Evolutionary conservation across 1,284 basidiomycete genomes (phyloP), one percentile per base, ranked within the genome.

Genomic region (Ganoderma resinaceum): DNA sequence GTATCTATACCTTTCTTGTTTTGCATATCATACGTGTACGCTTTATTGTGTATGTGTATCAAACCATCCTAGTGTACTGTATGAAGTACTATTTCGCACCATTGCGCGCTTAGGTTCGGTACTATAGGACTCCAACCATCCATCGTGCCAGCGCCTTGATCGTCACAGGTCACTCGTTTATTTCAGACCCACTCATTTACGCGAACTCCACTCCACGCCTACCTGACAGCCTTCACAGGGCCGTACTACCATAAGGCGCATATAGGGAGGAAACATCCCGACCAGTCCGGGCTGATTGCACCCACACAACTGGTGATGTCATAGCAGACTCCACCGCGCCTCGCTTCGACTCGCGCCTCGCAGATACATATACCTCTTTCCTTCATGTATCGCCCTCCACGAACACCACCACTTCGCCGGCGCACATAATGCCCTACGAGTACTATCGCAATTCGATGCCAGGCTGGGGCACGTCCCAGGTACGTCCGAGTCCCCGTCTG

Each of bases 381-480:
- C 31, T 9, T 31, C 31, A 37, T 20, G 33, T 4, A 31, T 20
- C 55, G 3, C 16, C 31, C 18, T 7, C 33, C 20, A n/a, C 18
- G 20, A 18, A 2, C 29, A 57, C 55, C 55, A n/a, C 3, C 31
- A 58, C 31, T 31, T 11, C n/a, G n/a, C n/a, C n/a, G n/a, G n/a
- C 11, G 23, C 33, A 12, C 35, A 29, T 23, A 9, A 76, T 75
- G 75, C 68, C 74, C 0, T 73, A 75, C 67, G 58, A 70, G 23
- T 73, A 75, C 63, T 78, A 78, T 68, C 72, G 71, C 33, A 66
- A 65, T 0, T 67, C 66, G 2, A 62, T 66, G 26, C 76, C 73
- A 2, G 73, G 71, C 26, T 77, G 77, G 76, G 77, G 77, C 14
- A 72, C 73, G 1, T 68, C 66, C 8, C 74, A 74, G 66, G 76